Evolutionary conservation across 768 basidiomycete species (phyloP).

Genomic region (Polyporus arcularius): DNA sequence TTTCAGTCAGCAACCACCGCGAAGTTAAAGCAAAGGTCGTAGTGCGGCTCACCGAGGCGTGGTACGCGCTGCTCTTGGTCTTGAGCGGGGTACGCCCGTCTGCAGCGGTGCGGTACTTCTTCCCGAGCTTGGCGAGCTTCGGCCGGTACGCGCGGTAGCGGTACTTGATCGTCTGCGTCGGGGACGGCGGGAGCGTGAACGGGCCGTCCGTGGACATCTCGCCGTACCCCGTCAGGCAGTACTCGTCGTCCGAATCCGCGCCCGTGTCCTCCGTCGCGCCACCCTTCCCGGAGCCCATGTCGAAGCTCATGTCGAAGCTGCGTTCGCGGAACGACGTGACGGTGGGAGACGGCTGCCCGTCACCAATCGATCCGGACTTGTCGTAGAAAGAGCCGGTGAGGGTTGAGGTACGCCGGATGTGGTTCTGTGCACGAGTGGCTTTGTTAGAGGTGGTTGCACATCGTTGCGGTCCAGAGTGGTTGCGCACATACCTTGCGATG

Average conservation of each 20-base stretch:
- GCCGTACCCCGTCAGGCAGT: conserved; percentile 19
- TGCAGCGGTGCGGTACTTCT: conserved; percentile 13
- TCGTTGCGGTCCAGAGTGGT: not conserved
- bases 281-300: not conserved
- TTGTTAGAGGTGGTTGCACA: not conserved
- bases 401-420: conserved; percentile 10
- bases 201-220: conserved; percentile 10
- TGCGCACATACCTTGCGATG: conserved; percentile 5
- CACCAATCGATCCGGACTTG: conserved; percentile 13
- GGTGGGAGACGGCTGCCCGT: conserved; percentile 14
- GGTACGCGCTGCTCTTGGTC: conserved; percentile 11
- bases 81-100: conserved; percentile 9
- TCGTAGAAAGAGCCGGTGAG: conserved; percentile 14
- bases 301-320: not conserved
- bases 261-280: not conserved
- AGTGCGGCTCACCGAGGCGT: conserved; percentile 1
- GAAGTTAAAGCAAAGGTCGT: no score
- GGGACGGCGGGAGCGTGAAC: conserved; percentile 20
- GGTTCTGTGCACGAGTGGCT: not conserved
- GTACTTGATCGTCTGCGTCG: conserved; percentile 23
- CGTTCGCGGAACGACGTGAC: not conserved
- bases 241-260: conserved; percentile 13
- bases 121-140: conserved; percentile 17
- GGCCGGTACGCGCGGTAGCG: conserved; percentile 21
- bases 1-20: no score